Evolutionary conservation across 495 filamentous ascomycete species (phyloP).

Genomic region (Paragyromitra xinjiangensis): DNA sequence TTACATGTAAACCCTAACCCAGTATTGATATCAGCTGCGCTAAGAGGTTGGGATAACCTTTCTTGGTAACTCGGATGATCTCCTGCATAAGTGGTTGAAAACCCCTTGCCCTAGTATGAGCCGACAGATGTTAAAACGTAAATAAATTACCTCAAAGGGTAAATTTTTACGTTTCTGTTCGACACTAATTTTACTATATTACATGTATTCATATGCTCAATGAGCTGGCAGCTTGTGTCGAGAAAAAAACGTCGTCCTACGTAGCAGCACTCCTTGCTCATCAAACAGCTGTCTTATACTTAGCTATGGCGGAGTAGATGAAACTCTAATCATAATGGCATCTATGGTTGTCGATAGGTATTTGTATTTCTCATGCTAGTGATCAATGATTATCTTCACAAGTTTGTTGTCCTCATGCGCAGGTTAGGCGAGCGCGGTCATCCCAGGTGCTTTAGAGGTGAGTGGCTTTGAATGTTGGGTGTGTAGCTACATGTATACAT

Average conservation of each 20-base stretch:
- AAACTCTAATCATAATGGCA: background rate
- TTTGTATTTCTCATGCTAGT: background rate
- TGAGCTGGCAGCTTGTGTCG: background rate
- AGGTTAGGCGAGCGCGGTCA: background rate
- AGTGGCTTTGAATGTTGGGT: background rate
- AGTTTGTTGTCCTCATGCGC: background rate
- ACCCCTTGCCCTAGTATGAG: too few relatives aligned
- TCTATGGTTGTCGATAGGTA: background rate
- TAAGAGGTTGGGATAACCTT: too few relatives aligned
- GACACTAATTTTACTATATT: too few relatives aligned
- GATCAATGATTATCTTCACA: background rate
- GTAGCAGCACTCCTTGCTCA: background rate
- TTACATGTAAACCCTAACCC: too few relatives aligned
- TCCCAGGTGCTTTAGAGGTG: background rate
- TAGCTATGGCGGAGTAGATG: background rate
- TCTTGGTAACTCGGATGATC: too few relatives aligned
- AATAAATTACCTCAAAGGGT: too few relatives aligned
- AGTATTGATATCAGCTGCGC: too few relatives aligned
- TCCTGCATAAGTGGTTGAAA: too few relatives aligned
- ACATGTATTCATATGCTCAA: too few relatives aligned
- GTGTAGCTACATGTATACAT: background rate
- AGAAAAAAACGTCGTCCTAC: background rate
- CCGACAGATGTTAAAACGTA: too few relatives aligned
- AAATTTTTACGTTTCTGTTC: too few relatives aligned
- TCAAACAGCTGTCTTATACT: background rate